A percentile compares a stretch with the other conserved stretches of the same genome.
phyloP scores from a whole-genome alignment of 2,329 filamentous ascomycete genomes.

The Calonectria henricotiae region DNA sequence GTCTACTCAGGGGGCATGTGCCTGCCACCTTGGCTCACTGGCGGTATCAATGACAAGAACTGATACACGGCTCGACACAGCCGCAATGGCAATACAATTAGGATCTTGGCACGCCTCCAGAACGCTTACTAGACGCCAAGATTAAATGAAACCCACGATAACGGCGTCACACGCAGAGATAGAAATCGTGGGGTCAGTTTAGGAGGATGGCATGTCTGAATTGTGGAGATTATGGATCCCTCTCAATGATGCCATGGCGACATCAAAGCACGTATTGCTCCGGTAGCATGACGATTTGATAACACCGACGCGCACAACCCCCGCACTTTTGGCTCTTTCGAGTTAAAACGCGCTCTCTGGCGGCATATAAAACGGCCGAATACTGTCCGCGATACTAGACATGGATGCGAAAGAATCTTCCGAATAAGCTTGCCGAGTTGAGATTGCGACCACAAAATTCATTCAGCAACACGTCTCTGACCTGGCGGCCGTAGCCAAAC shows the following conservation, averaged over 20 bases:
- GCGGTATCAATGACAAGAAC: neutral
- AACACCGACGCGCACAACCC: neutral
- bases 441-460: neutral
- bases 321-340: neutral
- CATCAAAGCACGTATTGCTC: conserved; percentile 6
- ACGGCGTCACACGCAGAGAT: neutral
- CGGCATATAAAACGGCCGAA: neutral
- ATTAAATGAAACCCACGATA: neutral
- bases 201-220: neutral
- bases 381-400: neutral
- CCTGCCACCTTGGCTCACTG: neutral
- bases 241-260: conserved; percentile 2
- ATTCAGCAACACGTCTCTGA: neutral
- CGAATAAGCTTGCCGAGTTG: neutral
- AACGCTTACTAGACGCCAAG: neutral
- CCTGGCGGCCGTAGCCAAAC: neutral
- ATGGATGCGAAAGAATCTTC: neutral
- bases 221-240: conserved; percentile 2
- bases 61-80: no score
- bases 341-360: neutral
- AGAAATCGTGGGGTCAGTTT: neutral
- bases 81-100: neutral
- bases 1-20: neutral
- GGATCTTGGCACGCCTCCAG: neutral
- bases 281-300: neutral